Percentiles rank a stretch among this genome's conserved stretches.
phyloP scores from a whole-genome alignment of 495 filamentous ascomycete species.

The Arthonia radiata region DNA sequence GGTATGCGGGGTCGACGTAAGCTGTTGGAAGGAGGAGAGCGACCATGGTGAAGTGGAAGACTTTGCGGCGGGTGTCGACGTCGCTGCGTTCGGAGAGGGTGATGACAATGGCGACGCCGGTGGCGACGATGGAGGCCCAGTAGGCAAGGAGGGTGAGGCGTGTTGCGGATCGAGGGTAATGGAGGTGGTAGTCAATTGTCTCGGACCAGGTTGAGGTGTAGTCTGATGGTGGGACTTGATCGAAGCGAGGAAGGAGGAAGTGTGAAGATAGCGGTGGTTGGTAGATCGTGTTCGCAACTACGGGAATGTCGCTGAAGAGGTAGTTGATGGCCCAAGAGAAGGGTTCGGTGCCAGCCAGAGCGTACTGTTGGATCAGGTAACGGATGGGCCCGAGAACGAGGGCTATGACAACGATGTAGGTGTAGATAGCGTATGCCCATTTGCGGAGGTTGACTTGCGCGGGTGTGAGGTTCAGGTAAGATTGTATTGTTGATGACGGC shows the following conservation, averaged over 20 bases:
- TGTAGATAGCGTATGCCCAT: slow-evolving; percentile 59
- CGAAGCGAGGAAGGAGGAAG: no score
- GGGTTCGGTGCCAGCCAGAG: slow-evolving; percentile 50
- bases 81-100: slow-evolving; percentile 41
- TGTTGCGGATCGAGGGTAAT: no score
- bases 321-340: slow-evolving; percentile 85
- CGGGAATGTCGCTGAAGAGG: slow-evolving; percentile 59
- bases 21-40: slow-evolving; percentile 73
- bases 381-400: slow-evolving; percentile 51
- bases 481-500: slow-evolving; percentile 37
- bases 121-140: slow-evolving; percentile 38
- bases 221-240: no score
- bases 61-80: slow-evolving; percentile 91
- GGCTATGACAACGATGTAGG: slow-evolving; percentile 36
- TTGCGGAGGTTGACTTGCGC: slow-evolving; percentile 49
- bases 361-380: slow-evolving; percentile 34
- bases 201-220: no score
- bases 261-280: no score
- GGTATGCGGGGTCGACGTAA: slow-evolving; percentile 66
- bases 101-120: slow-evolving; percentile 50
- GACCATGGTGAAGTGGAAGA: slow-evolving; percentile 97
- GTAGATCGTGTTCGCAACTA: no score
- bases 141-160: slow-evolving; percentile 56
- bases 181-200: no score
- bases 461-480: slow-evolving; percentile 58